Percentiles rank a stretch among this genome's conserved stretches.
phyloP scores from a whole-genome alignment of 495 filamentous ascomycete species.

The Talaromyces thailandensis region DNA sequence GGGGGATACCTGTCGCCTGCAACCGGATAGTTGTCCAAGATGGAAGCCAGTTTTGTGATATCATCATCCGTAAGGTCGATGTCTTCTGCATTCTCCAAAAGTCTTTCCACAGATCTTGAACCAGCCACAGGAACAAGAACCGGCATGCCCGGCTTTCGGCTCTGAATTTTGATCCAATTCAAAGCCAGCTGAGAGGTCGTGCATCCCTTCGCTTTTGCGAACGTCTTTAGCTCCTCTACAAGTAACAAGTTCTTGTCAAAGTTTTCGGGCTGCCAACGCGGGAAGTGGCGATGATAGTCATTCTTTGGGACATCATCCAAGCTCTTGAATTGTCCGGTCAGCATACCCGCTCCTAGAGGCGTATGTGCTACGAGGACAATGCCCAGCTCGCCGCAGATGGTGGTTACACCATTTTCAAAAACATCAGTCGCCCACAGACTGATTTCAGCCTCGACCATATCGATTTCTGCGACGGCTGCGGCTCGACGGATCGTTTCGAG shows the following conservation, averaged over 20 bases:
- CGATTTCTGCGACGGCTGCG: constrained; percentile 48
- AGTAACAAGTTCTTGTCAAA: constrained; percentile 61
- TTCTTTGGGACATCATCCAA: constrained; percentile 47
- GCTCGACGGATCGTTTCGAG: constrained; percentile 59
- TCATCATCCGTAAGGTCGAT: constrained; percentile 41
- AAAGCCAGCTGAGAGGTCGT: constrained; percentile 64
- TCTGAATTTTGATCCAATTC: constrained; percentile 48
- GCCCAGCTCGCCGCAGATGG: constrained; percentile 49
- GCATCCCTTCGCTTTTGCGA: constrained; percentile 57
- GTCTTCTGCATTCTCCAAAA: constrained; percentile 40
- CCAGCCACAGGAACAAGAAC: constrained; percentile 69
- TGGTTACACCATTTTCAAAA: constrained; percentile 55
- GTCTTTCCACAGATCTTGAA: constrained; percentile 37
- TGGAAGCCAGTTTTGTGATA: constrained; percentile 36
- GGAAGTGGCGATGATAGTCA: constrained; percentile 35
- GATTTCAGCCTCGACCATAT: constrained; percentile 60
- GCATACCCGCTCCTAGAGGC: constrained; percentile 34
- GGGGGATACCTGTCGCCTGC: constrained; percentile 3
- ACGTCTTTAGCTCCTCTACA: constrained; percentile 44
- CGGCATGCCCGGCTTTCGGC: constrained; percentile 38
- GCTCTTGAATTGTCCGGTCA: constrained; percentile 50
- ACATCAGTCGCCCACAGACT: constrained; percentile 50
- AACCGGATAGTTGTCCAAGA: constrained; percentile 2
- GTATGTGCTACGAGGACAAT: constrained; percentile 55
- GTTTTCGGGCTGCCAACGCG: constrained; percentile 56